Base-by-base conservation (phyloP, 2,329 filamentous ascomycete species). In the Trichoderma sp. region DNA sequence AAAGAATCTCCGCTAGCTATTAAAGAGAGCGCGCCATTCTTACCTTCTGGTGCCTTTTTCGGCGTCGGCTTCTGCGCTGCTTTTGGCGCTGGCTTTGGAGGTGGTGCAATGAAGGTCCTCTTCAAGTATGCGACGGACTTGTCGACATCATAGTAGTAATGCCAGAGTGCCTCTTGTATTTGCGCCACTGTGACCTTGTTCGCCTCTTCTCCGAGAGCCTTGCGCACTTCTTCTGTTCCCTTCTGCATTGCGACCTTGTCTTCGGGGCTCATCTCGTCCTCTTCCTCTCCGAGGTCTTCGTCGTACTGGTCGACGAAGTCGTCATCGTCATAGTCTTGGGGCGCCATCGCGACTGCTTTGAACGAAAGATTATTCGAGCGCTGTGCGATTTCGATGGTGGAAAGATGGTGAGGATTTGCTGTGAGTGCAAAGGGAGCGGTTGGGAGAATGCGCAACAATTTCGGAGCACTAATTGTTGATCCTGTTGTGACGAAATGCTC, bases 141-240 rank as follows among this genome's bases (percentile, higher is more conserved):
- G 65, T 88, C 90, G 34, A 97, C 83, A 72, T 99, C 93, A 75
- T 93, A 98, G 76, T 94, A 98, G 77, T 97, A 97, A 77, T 99
- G 88, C 92, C 93, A 98, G 17, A 99, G 78, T 0, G 93, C 86
- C 67, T 98, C 94, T 75, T 96, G 88, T 68, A 97, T 94, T 73
- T 97, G 90, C 44, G 73, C 76, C 52, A 76, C 78, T 43, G 82
- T 84, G 71, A 89, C 82, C 67, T 85, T 87, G 68, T 78, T 78
- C 39, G 83, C 80, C 67, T 85, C 81, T 10, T 79, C 76, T 7
- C 87, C 89, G n/a, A 97, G 80, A 9, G 84, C 83, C 67, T 82
- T 81, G 66, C 86, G 83, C 43, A 96, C 90, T 68, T 88, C 82
- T 45, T 83, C 80, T 0, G 89, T 92, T 58, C 88, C 89, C 45